Percentiles rank a stretch among this genome's conserved stretches.
These are phyloP conservation scores for Ogataea parapolymorpha DNA, from an alignment of 805 yeast species.

Conservation along the genomic window DNA sequence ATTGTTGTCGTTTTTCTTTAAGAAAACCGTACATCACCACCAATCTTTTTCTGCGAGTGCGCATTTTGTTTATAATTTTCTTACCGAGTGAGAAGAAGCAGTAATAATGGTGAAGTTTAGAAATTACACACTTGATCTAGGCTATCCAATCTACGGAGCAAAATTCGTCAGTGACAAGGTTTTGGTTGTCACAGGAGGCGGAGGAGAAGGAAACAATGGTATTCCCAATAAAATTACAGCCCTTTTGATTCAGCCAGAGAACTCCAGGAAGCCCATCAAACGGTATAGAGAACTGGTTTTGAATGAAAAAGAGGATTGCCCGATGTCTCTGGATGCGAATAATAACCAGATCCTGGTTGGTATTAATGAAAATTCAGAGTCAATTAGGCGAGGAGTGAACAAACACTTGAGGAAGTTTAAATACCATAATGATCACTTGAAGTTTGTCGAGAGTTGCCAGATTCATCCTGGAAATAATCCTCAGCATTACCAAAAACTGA, in stretches of 20 bases:
- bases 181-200: conserved; percentile 84
- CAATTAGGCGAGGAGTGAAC: conserved; percentile 59
- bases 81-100: no score
- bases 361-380: conserved; percentile 64
- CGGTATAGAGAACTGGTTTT: conserved; percentile 55
- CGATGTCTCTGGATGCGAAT: conserved; percentile 70
- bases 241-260: conserved; percentile 52
- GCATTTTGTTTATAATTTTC: no score
- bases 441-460: conserved; percentile 59
- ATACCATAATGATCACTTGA: conserved; percentile 58
- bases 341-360: conserved; percentile 62
- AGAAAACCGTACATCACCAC: no score
- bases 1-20: no score
- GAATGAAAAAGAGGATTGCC: conserved; percentile 73
- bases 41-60: no score
- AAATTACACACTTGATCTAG: conserved; percentile 33
- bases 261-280: conserved; percentile 46
- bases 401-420: conserved; percentile 67
- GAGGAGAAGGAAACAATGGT: conserved; percentile 91
- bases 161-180: conserved; percentile 59
- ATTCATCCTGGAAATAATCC: conserved; percentile 45
- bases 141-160: conserved; percentile 81
- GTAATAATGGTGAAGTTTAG: conserved; percentile 25
- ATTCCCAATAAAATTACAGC: conserved; percentile 80
- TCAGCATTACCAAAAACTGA: conserved; percentile 62